A percentile compares a stretch with the other conserved stretches of the same genome.
phyloP scores from a whole-genome alignment of 352 stramenopile genomes.

The Pythium graminicola region DNA sequence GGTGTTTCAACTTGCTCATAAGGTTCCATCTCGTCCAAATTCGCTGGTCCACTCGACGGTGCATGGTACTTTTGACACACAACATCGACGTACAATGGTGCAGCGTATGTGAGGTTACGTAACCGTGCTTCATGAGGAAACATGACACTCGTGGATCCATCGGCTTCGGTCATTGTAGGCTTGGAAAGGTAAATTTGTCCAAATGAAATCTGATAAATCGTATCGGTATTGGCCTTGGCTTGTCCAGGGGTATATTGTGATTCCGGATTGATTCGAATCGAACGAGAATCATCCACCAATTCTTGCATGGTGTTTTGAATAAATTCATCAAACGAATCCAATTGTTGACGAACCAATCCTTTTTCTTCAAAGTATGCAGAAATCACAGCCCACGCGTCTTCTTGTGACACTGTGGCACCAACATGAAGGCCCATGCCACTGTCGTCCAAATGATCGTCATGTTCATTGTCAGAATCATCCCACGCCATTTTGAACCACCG shows the following conservation, averaged over 20 bases:
- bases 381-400: constrained; percentile 99
- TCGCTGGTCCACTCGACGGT: constrained; percentile 45
- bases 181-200: constrained; percentile 98
- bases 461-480: constrained; percentile 32
- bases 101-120: constrained; percentile 98
- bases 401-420: constrained; percentile 92
- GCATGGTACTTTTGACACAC: constrained; percentile 90
- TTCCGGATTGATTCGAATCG: constrained; percentile 95
- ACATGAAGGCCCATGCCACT: constrained; percentile 36
- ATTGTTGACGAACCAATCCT: constrained; percentile 98
- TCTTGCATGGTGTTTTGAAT: constrained; percentile 99
- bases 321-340: constrained; percentile 99
- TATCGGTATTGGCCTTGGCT: constrained; percentile 88
- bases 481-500: constrained; percentile 41
- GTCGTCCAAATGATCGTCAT: constrained; percentile 39
- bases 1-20: constrained; percentile 83
- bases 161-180: constrained; percentile 95
- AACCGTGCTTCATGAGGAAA: constrained; percentile 98
- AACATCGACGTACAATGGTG: constrained; percentile 98
- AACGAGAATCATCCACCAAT: constrained; percentile 96
- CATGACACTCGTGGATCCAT: constrained; percentile 97
- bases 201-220: constrained; percentile 96
- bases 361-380: constrained; percentile 99
- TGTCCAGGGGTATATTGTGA: constrained; percentile 95
- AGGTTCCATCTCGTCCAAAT: constrained; percentile 82